A percentile compares a stretch with the other conserved stretches of the same genome.
Conservation (phyloP, 2,329 filamentous ascomycete species). For the Aspergillus pseudonomiae region DNA sequence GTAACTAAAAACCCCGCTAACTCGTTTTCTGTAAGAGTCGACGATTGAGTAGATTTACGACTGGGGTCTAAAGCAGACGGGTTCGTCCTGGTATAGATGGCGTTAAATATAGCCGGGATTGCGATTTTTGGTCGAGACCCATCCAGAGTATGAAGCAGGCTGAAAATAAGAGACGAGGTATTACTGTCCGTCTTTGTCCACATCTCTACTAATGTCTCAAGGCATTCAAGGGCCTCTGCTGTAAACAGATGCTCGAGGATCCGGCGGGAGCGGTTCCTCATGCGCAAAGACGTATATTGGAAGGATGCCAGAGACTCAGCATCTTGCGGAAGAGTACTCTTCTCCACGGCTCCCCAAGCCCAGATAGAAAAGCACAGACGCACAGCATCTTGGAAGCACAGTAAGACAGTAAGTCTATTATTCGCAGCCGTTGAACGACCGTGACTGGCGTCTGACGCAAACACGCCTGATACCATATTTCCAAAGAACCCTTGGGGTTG, state of each 20-base stretch:
- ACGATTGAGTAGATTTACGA: constrained; percentile 84
- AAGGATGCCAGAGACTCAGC: constrained; percentile 76
- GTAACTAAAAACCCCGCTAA: constrained; percentile 87
- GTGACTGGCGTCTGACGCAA: constrained; percentile 75
- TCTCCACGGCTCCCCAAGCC: constrained; percentile 76
- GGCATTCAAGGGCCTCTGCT: constrained; percentile 87
- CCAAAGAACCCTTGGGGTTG: constrained; percentile 87
- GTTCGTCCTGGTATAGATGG: constrained; percentile 92
- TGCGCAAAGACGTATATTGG: constrained; percentile 83
- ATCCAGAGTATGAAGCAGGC: constrained; percentile 85
- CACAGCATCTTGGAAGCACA: constrained; percentile 97
- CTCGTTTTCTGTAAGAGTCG: constrained; percentile 79
- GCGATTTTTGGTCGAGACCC: constrained; percentile 88
- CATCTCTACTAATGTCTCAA: constrained; percentile 86
- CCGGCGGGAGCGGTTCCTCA: constrained; percentile 85
- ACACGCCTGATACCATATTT: constrained; percentile 91
- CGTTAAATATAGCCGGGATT: constrained; percentile 92
- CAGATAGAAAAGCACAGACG: constrained; percentile 91
- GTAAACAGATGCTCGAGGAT: constrained; percentile 91
- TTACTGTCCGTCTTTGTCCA: constrained; percentile 65
- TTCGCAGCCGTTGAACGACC: constrained; percentile 86
- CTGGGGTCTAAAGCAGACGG: constrained; percentile 75
- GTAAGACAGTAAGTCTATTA: constrained; percentile 84
- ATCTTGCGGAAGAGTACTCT: constrained; percentile 56
- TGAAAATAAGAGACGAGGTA: constrained; percentile 71